Percentiles rank a stretch among this genome's conserved stretches.
Evolutionary conservation across 2,329 filamentous ascomycete genomes (phyloP).

Genomic region (Alternaria arbusti): DNA sequence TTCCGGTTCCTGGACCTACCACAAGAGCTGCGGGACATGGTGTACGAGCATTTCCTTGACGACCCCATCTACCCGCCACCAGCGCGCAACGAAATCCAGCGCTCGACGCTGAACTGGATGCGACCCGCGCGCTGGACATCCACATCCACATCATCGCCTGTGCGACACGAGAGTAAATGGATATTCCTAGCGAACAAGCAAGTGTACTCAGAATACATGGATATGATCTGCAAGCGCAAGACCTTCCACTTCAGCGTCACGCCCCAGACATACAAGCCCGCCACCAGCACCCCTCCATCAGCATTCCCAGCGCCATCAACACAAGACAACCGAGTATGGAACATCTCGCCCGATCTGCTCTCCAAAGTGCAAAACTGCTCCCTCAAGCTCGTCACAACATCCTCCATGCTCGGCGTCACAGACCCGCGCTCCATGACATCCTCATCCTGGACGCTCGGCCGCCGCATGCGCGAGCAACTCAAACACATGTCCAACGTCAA

Average conservation of each 20-base stretch:
- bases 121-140: slow-evolving; percentile 13
- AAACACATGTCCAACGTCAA: slow-evolving; percentile 23
- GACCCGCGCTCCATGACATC: slow-evolving; percentile 46
- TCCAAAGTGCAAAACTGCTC: slow-evolving; percentile 35
- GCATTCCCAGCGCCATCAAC: background rate
- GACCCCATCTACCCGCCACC: slow-evolving; percentile 38
- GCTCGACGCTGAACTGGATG: slow-evolving; percentile 25
- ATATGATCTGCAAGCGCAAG: slow-evolving; percentile 38
- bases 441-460: slow-evolving; percentile 39
- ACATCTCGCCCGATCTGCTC: slow-evolving; percentile 24
- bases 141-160: background rate
- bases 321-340: slow-evolving; percentile 32
- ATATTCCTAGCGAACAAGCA: slow-evolving; percentile 44
- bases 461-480: slow-evolving; percentile 34
- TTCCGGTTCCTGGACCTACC: slow-evolving; percentile 42
- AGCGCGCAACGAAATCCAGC: slow-evolving; percentile 12
- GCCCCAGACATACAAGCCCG: slow-evolving; percentile 34
- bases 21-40: slow-evolving; percentile 42
- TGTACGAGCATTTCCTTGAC: slow-evolving; percentile 41
- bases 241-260: slow-evolving; percentile 43
- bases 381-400: slow-evolving; percentile 42
- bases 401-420: slow-evolving; percentile 43
- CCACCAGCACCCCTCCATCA: background rate
- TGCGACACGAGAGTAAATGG: slow-evolving; percentile 24
- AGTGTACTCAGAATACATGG: slow-evolving; percentile 44